Base-by-base conservation (phyloP, 2,329 filamentous ascomycete species). In the Claviceps pazoutovae region DNA sequence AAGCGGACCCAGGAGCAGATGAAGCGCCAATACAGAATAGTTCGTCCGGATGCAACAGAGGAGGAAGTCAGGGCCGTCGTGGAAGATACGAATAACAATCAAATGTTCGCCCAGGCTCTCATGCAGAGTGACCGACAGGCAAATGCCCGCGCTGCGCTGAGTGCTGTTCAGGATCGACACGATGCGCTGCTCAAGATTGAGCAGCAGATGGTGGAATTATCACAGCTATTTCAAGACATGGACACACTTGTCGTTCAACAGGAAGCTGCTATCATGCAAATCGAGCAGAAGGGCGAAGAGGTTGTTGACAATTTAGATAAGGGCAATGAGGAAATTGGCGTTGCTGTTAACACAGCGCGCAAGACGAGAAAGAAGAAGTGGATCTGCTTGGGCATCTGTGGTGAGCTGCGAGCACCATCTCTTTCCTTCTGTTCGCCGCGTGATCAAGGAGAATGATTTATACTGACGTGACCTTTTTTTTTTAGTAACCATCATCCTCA, bases 301-400 rank as follows among this genome's bases (percentile, higher is more conserved):
- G 86, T 93, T 41, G 81, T 86, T 48, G 82, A 85, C 53, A 87
- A 97, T 67, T 79, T 96, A 47, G 80, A 84, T 62, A 85, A 93
- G 66, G 91, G 84, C 57, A 96, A 93, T 63, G 78, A 81, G 56
- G 82, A 96, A 67, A 86, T 97, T 54, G 82, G 77, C 41, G 79
- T 78, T n/a, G 90, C 90, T 13, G 86, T 95, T 56, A 75, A 78
- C 55, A 95, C 87, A 59, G 91, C 91, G 8, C 77, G 84, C 65
- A 79, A 81, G 60, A 87, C 85, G 49, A 79, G 87, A 59, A 87
- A 82, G 73, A 95, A 94, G 88, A 96, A 96, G 85, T 96, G 89
- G 90, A 90, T 86, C 66, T 95, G 89, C 74, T 71, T 95, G 59
- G 82, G 84, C 61, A 88, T 96, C 62, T 71, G 75, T 60, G 71